Evolutionary conservation across 2,329 filamentous ascomycete species (phyloP).

Genomic region (Penicillium occitanis): DNA sequence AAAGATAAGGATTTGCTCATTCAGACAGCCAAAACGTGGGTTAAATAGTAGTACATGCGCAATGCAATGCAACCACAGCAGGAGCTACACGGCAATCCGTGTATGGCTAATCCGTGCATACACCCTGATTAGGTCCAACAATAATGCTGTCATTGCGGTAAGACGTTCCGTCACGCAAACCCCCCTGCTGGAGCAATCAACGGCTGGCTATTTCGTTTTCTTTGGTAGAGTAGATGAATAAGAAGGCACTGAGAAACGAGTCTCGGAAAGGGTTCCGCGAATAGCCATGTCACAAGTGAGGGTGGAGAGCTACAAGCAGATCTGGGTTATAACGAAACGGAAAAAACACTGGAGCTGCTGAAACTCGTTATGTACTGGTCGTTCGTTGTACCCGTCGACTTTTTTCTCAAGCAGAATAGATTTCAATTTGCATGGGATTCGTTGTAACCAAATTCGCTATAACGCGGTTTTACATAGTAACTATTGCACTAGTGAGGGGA

Average conservation of each 20-base stretch:
- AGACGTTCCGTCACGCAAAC: neutral
- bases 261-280: slow-evolving; percentile 7
- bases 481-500: neutral
- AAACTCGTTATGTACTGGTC: too few species aligned
- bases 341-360: too few species aligned
- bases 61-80: neutral
- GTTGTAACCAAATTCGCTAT: too few species aligned
- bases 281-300: neutral
- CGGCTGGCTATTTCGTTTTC: neutral
- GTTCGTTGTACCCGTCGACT: too few species aligned
- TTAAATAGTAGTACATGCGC: neutral
- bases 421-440: too few species aligned
- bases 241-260: neutral
- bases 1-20: neutral
- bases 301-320: too few species aligned
- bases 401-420: too few species aligned
- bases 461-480: too few species aligned
- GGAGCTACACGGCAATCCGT: neutral
- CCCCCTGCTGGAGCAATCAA: neutral
- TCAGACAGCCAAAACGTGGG: neutral
- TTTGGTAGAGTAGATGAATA: neutral
- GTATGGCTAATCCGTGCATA: neutral
- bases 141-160: slow-evolving; percentile 6
- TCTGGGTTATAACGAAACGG: too few species aligned
- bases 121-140: neutral